Conservation (phyloP, 2,329 filamentous ascomycete species). For the Thermothelomyces thermophilus region DNA sequence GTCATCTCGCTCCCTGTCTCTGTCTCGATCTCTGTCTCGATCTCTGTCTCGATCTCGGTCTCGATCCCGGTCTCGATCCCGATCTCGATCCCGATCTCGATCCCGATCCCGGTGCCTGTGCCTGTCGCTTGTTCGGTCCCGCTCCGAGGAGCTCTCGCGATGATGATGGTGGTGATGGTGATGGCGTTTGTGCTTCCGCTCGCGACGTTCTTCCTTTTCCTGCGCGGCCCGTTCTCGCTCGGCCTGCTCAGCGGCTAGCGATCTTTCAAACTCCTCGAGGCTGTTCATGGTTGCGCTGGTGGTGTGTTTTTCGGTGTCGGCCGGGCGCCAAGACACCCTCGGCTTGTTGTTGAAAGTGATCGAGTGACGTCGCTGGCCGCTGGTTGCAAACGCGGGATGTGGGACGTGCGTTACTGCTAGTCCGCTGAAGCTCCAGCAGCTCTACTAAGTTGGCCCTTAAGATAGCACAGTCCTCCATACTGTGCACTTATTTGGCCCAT, state of each 20-base stretch:
- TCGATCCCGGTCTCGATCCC: conserved; percentile 4
- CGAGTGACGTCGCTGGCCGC: conserved; percentile 4
- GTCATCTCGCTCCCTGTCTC: conserved; percentile 11
- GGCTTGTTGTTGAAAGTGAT: neutral
- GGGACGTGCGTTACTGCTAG: conserved; percentile 2
- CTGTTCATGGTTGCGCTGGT: conserved; percentile 20
- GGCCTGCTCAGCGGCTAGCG: conserved; percentile 33
- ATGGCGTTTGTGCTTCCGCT: conserved; percentile 27
- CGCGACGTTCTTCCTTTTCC: conserved; percentile 26
- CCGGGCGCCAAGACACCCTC: conserved; percentile 8
- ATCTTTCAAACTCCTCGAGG: conserved; percentile 34
- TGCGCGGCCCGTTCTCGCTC: conserved; percentile 26
- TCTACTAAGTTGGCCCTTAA: too few species aligned
- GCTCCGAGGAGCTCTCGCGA: conserved; percentile 27
- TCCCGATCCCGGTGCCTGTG: conserved; percentile 28
- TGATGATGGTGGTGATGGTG: conserved; percentile 28
- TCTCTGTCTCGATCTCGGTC: conserved; percentile 30
- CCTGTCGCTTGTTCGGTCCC: conserved; percentile 13
- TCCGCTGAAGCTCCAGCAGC: too few species aligned
- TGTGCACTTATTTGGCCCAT: too few species aligned
- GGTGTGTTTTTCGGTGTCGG: neutral
- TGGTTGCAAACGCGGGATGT: neutral
- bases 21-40: conserved; percentile 11
- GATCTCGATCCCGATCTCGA: conserved; percentile 21
- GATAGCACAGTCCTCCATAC: too few species aligned